Evolutionary conservation across 2,329 filamentous ascomycete species (phyloP).

Genomic region (Aquanectria penicillioides): DNA sequence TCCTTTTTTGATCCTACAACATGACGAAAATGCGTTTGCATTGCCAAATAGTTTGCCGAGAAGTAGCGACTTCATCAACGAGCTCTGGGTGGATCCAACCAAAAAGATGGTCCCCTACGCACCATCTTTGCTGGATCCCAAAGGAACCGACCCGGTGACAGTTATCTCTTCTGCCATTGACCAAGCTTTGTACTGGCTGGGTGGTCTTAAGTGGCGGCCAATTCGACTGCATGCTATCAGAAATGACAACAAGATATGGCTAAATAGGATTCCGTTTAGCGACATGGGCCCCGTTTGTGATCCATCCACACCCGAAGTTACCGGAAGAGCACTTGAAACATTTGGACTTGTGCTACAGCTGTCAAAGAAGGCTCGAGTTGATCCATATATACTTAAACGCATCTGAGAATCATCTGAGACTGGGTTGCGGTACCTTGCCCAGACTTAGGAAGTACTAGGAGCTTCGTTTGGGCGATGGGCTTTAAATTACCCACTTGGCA

Average conservation of each 20-base stretch:
- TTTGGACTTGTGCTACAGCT: conserved; percentile 6
- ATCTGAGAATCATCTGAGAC: neutral
- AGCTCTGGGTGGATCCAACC: conserved; percentile 18
- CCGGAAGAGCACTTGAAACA: conserved; percentile 10
- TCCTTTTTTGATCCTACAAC: conserved; percentile 11
- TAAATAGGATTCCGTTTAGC: conserved; percentile 24
- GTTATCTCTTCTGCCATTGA: neutral
- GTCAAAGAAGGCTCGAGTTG: neutral
- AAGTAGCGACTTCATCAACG: conserved; percentile 15
- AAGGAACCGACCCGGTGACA: neutral
- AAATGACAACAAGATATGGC: conserved; percentile 18
- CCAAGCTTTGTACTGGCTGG: conserved; percentile 7
- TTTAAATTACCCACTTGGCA: conserved; percentile 14
- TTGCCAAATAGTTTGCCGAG: conserved; percentile 13
- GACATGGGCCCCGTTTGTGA: conserved; percentile 17
- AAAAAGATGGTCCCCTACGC: conserved; percentile 14
- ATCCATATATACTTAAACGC: neutral
- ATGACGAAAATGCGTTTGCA: conserved; percentile 13
- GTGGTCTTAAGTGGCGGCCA: conserved; percentile 14
- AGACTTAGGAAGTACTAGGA: neutral
- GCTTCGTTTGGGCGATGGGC: conserved; percentile 19
- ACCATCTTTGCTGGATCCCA: neutral
- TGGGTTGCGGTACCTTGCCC: neutral
- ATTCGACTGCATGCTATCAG: conserved; percentile 11
- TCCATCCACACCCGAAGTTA: conserved; percentile 15